Evolutionary conservation across 2,329 filamentous ascomycete genomes (phyloP).

Genomic region (Paramyrothecium sp.): DNA sequence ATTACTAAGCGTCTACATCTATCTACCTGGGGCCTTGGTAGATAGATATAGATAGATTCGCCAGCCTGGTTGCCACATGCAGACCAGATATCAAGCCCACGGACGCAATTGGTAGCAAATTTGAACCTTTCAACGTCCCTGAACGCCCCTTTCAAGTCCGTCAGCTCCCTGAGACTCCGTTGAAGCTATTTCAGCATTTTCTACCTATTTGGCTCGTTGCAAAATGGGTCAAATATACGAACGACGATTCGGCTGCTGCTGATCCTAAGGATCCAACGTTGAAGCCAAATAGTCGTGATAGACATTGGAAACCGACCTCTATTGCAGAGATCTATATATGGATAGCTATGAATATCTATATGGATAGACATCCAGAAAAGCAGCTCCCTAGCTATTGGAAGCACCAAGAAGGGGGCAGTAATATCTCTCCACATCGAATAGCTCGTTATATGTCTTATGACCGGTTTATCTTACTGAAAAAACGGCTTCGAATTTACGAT

Average conservation of each 20-base stretch:
- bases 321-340: neutral
- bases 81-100: too few relatives aligned
- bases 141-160: too few relatives aligned
- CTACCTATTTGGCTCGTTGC: neutral
- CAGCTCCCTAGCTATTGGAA: neutral
- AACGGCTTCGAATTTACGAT: too few relatives aligned
- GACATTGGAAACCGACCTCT: neutral
- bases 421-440: neutral
- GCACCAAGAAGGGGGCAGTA: neutral
- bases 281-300: too few relatives aligned
- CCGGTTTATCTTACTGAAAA: too few relatives aligned
- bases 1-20: too few relatives aligned
- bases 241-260: too few relatives aligned
- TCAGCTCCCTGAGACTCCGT: neutral
- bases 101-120: too few relatives aligned
- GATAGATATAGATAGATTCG: too few relatives aligned
- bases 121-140: conserved; percentile 7
- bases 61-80: too few relatives aligned
- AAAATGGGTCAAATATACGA: neutral
- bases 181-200: neutral
- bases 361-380: neutral
- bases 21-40: too few relatives aligned
- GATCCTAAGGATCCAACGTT: too few relatives aligned
- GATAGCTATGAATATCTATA: neutral
- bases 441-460: neutral